Evolutionary conservation across 2,329 filamentous ascomycete genomes (phyloP).

Genomic region (Venturia asperata): DNA sequence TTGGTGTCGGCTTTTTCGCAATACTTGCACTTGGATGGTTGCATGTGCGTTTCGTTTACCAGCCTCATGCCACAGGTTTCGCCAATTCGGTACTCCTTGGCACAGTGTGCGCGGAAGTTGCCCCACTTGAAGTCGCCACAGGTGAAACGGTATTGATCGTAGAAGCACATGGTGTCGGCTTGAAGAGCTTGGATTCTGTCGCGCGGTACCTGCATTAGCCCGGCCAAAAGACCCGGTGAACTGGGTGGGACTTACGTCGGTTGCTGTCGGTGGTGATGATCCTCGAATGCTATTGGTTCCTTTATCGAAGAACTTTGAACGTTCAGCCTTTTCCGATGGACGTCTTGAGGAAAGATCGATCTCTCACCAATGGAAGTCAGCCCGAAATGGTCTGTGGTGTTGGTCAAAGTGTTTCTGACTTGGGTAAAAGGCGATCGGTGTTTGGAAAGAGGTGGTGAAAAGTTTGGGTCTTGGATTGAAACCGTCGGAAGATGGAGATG

Average conservation of each 20-base stretch:
- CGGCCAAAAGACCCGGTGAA: neutral
- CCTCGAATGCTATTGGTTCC: conserved; percentile 17
- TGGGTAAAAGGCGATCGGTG: neutral
- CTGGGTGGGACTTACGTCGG: conserved; percentile 27
- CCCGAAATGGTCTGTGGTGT: neutral
- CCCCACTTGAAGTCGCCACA: conserved; percentile 96
- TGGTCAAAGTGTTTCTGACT: conserved; percentile 11
- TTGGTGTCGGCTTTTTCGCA: conserved; percentile 90
- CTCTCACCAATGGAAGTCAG: conserved; percentile 19
- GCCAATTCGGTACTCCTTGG: conserved; percentile 88
- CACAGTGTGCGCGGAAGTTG: conserved; percentile 85
- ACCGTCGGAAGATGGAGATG: conserved; percentile 16
- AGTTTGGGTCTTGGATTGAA: conserved; percentile 14
- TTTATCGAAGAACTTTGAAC: conserved; percentile 16
- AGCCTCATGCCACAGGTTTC: conserved; percentile 95
- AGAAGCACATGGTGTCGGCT: conserved; percentile 73
- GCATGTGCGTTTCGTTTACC: conserved; percentile 64
- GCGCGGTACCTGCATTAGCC: conserved; percentile 28
- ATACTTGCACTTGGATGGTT: conserved; percentile 64
- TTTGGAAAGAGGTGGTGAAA: conserved; percentile 15
- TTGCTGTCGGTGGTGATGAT: conserved; percentile 20
- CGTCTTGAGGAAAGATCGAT: neutral
- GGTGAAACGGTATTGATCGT: conserved; percentile 75
- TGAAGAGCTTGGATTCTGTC: conserved; percentile 29
- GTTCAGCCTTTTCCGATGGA: conserved; percentile 19